These are phyloP conservation scores for Zalerion maritima DNA, from an alignment of 495 filamentous ascomycete genomes.

Conservation along the genomic window DNA sequence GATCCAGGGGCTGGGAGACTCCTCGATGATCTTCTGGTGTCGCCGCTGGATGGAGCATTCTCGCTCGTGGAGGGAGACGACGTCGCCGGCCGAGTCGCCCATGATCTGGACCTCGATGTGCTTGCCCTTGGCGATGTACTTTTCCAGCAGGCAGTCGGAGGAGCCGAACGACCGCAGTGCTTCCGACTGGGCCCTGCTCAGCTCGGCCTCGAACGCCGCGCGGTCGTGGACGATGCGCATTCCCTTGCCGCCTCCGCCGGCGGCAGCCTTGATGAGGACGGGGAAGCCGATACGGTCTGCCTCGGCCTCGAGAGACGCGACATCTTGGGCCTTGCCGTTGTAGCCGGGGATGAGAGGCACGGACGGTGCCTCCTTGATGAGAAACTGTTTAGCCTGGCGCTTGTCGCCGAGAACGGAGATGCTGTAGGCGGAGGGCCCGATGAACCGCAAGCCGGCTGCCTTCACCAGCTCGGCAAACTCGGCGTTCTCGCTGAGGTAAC, in stretches of 20 bases:
- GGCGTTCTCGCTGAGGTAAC: slow-evolving; percentile 43
- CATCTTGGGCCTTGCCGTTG: slow-evolving; percentile 5
- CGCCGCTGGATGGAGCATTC: slow-evolving; percentile 46
- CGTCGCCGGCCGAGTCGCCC: slow-evolving; percentile 36
- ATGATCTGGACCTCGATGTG: slow-evolving; percentile 47
- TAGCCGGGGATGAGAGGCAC: slow-evolving; percentile 11
- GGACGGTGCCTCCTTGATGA: slow-evolving; percentile 4
- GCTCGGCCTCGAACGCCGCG: background rate
- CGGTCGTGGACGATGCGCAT: slow-evolving; percentile 24
- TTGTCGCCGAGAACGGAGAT: slow-evolving; percentile 45
- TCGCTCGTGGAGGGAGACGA: slow-evolving; percentile 39
- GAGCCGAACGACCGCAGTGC: slow-evolving; percentile 11
- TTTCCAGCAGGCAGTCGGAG: slow-evolving; percentile 22
- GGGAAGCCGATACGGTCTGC: slow-evolving; percentile 11
- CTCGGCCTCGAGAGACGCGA: slow-evolving; percentile 2
- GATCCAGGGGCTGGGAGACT: slow-evolving; percentile 22
- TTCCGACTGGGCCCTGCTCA: no score
- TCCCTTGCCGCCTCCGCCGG: slow-evolving; percentile 37
- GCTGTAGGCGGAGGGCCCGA: slow-evolving; percentile 36
- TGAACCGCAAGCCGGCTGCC: slow-evolving; percentile 36
- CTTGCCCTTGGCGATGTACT: slow-evolving; percentile 32
- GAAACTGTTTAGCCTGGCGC: slow-evolving; percentile 33
- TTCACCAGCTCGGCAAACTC: slow-evolving; percentile 35
- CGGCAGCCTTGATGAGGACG: slow-evolving; percentile 29
- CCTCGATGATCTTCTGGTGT: slow-evolving; percentile 32